Percentiles rank a stretch among this genome's conserved stretches.
Conservation (phyloP, 257 asterid genomes). For the Penstemon barbatus region DNA sequence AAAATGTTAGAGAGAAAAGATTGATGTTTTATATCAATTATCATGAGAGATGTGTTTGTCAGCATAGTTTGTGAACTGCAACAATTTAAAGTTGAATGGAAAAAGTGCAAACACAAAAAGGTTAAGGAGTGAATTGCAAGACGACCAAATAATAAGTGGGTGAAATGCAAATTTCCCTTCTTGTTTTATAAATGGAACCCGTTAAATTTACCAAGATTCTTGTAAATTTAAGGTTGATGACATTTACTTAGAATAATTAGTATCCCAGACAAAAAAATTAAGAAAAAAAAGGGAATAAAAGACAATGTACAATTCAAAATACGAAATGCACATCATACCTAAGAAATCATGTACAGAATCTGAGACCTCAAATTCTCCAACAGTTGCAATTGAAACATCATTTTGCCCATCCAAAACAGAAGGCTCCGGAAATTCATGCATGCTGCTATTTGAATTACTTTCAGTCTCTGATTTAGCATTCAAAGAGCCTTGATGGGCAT, state of each 20-base stretch:
- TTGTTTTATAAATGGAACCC: too few species aligned
- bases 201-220: not conserved
- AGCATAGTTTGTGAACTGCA: too few species aligned
- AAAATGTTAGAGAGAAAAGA: not conserved
- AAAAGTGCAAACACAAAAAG: too few species aligned
- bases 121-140: too few species aligned
- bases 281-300: constrained; percentile 8
- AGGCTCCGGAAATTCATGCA: constrained; percentile 47
- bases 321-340: constrained; percentile 59
- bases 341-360: constrained; percentile 39
- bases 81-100: too few species aligned
- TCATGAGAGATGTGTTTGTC: too few species aligned
- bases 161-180: too few species aligned
- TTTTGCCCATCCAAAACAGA: constrained; percentile 37
- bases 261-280: not conserved
- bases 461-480: constrained; percentile 59
- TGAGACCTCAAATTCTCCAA: constrained; percentile 45
- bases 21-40: not conserved
- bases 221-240: not conserved
- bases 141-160: too few species aligned
- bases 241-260: not conserved
- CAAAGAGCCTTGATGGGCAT: constrained; percentile 45
- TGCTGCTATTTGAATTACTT: constrained; percentile 50
- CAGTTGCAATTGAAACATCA: constrained; percentile 29
- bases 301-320: constrained; percentile 8